phyloP scores from a whole-genome alignment of 495 filamentous ascomycete genomes.

The Aspergillus baeticus region DNA sequence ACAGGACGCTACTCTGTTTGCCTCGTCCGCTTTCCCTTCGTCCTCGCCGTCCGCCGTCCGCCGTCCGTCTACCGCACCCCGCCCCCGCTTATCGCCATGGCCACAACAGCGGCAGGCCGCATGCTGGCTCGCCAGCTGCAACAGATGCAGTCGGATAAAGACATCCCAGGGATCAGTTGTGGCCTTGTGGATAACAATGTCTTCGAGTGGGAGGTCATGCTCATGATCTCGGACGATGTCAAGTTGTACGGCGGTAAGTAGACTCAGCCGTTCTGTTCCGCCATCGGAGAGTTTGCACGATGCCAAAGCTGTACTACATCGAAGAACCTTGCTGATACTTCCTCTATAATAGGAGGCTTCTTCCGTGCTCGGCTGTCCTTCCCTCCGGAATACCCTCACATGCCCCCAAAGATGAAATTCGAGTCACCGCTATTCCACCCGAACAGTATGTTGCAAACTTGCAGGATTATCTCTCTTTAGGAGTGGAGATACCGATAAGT shows the following conservation, averaged over 20 bases:
- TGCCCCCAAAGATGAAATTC: conserved; percentile 92
- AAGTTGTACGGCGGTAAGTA: conserved; percentile 86
- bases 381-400: conserved; percentile 78
- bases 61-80: not conserved
- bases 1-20: not conserved
- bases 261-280: not conserved
- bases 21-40: not conserved
- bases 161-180: conserved; percentile 91
- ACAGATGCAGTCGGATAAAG: conserved; percentile 87
- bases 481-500: not conserved
- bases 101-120: conserved; percentile 60
- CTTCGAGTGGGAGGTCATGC: conserved; percentile 99
- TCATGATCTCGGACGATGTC: conserved; percentile 97
- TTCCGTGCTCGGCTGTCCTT: conserved; percentile 81
- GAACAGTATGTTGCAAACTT: conserved; percentile 57
- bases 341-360: conserved; percentile 65
- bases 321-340: not conserved
- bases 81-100: conserved; percentile 35
- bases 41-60: not conserved
- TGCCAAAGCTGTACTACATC: not conserved
- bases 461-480: not conserved
- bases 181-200: conserved; percentile 85
- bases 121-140: conserved; percentile 85
- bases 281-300: not conserved
- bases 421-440: conserved; percentile 89